Evolutionary conservation across 371 early-diverging fungal genomes (phyloP).

Genomic region (Rhizomucor pusillus): DNA sequence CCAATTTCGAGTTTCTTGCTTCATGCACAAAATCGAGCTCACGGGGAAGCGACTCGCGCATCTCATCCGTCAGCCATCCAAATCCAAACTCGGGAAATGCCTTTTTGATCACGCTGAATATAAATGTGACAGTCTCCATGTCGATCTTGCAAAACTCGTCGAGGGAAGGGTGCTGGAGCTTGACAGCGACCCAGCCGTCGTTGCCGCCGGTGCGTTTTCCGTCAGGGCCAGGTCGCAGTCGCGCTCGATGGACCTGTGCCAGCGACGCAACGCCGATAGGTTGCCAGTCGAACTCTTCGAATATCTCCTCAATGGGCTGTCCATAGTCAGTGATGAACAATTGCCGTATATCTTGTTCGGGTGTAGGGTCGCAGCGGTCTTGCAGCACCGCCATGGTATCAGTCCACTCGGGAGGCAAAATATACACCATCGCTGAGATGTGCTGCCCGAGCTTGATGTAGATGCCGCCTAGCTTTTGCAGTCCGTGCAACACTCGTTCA

Average conservation of each 20-base stretch:
- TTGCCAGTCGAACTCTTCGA: slow-evolving; percentile 66
- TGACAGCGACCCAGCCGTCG: slow-evolving; percentile 79
- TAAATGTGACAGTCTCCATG: slow-evolving; percentile 65
- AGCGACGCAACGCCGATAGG: slow-evolving; percentile 86
- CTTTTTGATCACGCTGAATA: slow-evolving; percentile 62
- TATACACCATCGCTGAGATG: slow-evolving; percentile 78
- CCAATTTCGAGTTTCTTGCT: slow-evolving; percentile 68
- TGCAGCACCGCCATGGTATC: slow-evolving; percentile 82
- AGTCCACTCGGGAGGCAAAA: slow-evolving; percentile 91
- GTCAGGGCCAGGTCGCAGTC: slow-evolving; percentile 28
- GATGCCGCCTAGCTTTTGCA: slow-evolving; percentile 76
- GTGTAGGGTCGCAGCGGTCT: slow-evolving; percentile 79
- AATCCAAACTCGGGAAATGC: slow-evolving; percentile 91
- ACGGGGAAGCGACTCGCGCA: slow-evolving; percentile 78
- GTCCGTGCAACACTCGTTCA: slow-evolving; percentile 51
- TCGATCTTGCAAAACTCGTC: slow-evolving; percentile 79
- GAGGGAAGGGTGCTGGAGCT: slow-evolving; percentile 88
- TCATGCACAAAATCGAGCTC: slow-evolving; percentile 89
- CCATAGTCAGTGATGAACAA: slow-evolving; percentile 76
- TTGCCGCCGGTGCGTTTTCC: slow-evolving; percentile 30
- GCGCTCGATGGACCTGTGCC: slow-evolving; percentile 84
- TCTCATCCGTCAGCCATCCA: slow-evolving; percentile 87
- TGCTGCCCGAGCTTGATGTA: slow-evolving; percentile 95
- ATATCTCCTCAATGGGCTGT: slow-evolving; percentile 56
- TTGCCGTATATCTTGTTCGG: slow-evolving; percentile 50